phyloP scores from a whole-genome alignment of 345 rosid species.

The Acer negundo region DNA sequence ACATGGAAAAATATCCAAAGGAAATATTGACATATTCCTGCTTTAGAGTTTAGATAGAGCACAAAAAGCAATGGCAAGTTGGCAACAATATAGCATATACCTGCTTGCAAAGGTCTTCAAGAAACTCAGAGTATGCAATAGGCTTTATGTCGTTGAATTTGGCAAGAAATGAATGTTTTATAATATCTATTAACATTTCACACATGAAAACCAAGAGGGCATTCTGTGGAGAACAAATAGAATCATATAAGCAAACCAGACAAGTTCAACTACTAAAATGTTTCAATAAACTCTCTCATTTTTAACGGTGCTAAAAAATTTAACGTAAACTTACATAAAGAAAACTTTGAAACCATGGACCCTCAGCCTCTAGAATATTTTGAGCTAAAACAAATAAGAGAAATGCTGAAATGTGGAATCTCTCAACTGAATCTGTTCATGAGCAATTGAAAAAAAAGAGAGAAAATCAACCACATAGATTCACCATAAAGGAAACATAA shows the following conservation, averaged over 20 bases:
- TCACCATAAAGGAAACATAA: not conserved
- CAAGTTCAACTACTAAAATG: slow-evolving; percentile 7
- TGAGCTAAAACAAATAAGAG: slow-evolving; percentile 89
- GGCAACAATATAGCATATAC: not conserved
- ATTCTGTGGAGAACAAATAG: slow-evolving; percentile 60
- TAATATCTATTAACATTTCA: slow-evolving; percentile 83
- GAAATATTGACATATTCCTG: not conserved
- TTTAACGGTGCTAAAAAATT: slow-evolving; percentile 7
- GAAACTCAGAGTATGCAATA: slow-evolving; percentile 91
- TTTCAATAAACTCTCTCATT: slow-evolving; percentile 2
- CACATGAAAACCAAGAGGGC: slow-evolving; percentile 77
- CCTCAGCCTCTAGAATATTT: slow-evolving; percentile 93
- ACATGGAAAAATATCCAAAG: not conserved
- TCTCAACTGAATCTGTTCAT: slow-evolving; percentile 85
- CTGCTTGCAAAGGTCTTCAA: slow-evolving; percentile 78
- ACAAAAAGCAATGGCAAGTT: no score
- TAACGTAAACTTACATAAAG: slow-evolving; percentile 55
- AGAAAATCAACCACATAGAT: slow-evolving; percentile 1
- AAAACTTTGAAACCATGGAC: slow-evolving; percentile 95
- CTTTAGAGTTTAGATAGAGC: not conserved
- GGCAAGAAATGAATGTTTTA: slow-evolving; percentile 98
- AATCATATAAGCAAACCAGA: slow-evolving; percentile 26
- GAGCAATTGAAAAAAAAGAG: slow-evolving; percentile 22
- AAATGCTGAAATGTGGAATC: slow-evolving; percentile 94
- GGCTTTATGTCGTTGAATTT: slow-evolving; percentile 94